Base-by-base conservation (phyloP, 352 stramenopile genomes). In the Phytophthora pini region DNA sequence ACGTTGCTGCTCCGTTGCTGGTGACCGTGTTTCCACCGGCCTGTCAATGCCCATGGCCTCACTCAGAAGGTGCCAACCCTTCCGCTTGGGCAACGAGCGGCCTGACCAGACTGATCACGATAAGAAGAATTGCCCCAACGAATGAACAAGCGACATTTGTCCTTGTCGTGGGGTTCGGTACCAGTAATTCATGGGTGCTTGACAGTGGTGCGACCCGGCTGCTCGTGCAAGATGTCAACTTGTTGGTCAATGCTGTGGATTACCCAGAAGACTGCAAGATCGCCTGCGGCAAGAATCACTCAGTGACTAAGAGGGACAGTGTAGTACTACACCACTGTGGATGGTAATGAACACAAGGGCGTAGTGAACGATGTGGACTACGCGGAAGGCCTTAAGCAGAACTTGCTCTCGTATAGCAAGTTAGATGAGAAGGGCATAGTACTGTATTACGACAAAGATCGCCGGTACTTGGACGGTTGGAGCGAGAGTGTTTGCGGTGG, bases 341-440 rank as follows among this genome's bases (percentile, higher is more conserved):
- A 55, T 24, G 34, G 24, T 12, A 1, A 24, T 13, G 29, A 36
- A 27, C 41, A 46, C 31, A n/a, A 29, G 2, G 41, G 44, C 2
- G n/a, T 17, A 5, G 8, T 51, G 29, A 49, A 17, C 17, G 34
- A 62, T 9, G 54, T 48, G 2, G 41, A 49, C 13, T 48, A 50
- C 17, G 15, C 55, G 17, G 27, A 40, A 9, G 1, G 38, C 1
- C 12, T 62, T 10, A 34, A 34, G 20, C 20, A 49, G 1, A 49
- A 62, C 32, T 26, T 49, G 0, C 10, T 60, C 13, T 52, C 39
- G 2, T 55, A 47, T 15, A 41, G 55, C 15, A 54, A 54, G 10
- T 20, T 55, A 3, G 29, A 46, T 17, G 12, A 52, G 17, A 61
- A 43, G 15, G 22, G 44, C 0, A 27, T 48, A 2, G 12, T 31